Evolutionary conservation across 2,329 filamentous ascomycete genomes (phyloP), one percentile per base, ranked within the genome.

Genomic region (Xylariales sp.): DNA sequence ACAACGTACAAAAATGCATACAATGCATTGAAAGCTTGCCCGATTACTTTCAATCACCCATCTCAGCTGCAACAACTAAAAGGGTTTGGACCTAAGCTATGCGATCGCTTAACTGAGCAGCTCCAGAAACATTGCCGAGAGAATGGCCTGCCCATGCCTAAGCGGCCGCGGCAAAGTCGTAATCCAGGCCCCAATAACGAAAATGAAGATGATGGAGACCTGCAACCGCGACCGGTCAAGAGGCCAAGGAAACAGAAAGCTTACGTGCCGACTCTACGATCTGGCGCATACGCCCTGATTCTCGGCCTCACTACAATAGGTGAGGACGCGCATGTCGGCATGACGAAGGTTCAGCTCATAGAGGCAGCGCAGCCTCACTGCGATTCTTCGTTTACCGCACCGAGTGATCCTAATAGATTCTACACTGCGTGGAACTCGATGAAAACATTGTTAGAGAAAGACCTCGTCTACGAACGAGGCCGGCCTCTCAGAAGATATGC

Each of bases 361-460:
- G 88, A 90, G 67, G 81, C 85, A 12, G 91, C 92, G 0, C 91
- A 95, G 74, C 87, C 87, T 6, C 84, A 92, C 76, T 93, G 90
- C 73, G 91, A 94, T 75, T 81, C 90, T 1, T 94, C 91, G 0
- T 94, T 93, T 73, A 90, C 86, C 0, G 88, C 86, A 0, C 90
- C 91, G 0, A 83, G 82, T 48, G 90, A 93, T 62, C 83, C 91
- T 0, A 89, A 85, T 10, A 91, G 89, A 64, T 92, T 87, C 73
- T 92, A 93, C 73, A 95, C 92, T 0, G 93, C 93, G 0, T 96
- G 92, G 92, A 91, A 87, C 74, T 93, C 92, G 1, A 94, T 95
- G 86, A 93, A 92, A 76, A 93, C 90, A 0, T 80, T 96, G 39
- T 72, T 90, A 5, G 84, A 89, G 62, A 93, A 94, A 75, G 91